Conservation (phyloP, 164 flowering plant genomes). For the Umbilicus rupestris region DNA sequence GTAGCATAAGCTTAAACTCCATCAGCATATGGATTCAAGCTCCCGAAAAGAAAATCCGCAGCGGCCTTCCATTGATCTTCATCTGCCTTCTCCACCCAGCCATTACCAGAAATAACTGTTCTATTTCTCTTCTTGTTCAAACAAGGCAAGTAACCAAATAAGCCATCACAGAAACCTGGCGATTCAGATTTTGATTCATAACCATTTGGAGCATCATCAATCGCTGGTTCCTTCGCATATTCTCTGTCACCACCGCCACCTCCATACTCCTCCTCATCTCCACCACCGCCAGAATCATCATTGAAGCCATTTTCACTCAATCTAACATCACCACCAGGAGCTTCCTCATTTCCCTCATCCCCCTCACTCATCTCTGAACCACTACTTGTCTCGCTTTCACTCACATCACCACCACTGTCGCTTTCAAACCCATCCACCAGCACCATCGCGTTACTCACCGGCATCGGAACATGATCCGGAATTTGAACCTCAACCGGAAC, state of each 20-base stretch:
- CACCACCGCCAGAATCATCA: background rate
- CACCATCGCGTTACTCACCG: background rate
- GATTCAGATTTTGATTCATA: constrained; percentile 25
- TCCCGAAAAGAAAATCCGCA: constrained; percentile 62
- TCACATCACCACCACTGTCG: background rate
- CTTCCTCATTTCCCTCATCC: background rate
- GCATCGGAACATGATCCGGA: constrained; percentile 11
- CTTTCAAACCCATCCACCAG: background rate
- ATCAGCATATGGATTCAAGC: constrained; percentile 27
- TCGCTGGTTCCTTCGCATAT: background rate
- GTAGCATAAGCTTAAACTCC: background rate
- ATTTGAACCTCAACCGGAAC: constrained; percentile 15
- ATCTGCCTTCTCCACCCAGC: constrained; percentile 12
- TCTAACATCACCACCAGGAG: background rate
- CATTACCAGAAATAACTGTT: background rate
- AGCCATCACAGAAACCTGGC: constrained; percentile 37
- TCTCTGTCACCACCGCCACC: background rate
- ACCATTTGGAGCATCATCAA: constrained; percentile 23
- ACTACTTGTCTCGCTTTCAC: background rate
- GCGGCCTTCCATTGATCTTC: constrained; percentile 29
- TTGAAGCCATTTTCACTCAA: background rate
- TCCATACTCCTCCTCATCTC: background rate
- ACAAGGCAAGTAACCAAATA: constrained; percentile 58
- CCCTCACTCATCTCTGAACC: background rate
- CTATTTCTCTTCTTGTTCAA: constrained; percentile 16